A percentile compares a stretch with the other conserved stretches of the same genome.
These are phyloP conservation scores for Candida rishiriensis DNA, from an alignment of 805 yeast genomes.

Conservation along the genomic window DNA sequence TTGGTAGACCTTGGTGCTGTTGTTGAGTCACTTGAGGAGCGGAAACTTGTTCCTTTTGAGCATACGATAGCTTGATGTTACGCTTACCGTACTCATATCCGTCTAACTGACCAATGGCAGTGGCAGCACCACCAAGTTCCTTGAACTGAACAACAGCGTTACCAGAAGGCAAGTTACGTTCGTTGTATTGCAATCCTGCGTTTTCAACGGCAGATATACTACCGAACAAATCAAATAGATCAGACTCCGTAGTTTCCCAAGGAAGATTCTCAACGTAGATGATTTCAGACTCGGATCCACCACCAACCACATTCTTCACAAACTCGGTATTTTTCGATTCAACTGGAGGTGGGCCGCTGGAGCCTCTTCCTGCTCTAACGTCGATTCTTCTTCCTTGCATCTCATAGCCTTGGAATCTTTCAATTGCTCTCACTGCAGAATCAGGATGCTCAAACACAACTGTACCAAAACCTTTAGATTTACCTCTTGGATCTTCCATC, in stretches of 20 bases:
- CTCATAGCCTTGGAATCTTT: constrained; percentile 60
- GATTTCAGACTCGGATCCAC: constrained; percentile 55
- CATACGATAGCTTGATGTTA: constrained; percentile 64
- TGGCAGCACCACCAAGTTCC: constrained; percentile 60
- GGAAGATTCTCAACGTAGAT: constrained; percentile 80
- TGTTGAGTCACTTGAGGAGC: not conserved
- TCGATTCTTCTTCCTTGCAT: constrained; percentile 75
- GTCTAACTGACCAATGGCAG: constrained; percentile 70
- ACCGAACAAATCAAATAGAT: constrained; percentile 79
- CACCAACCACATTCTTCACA: constrained; percentile 59
- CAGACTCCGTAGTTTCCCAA: constrained; percentile 81
- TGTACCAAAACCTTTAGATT: constrained; percentile 83
- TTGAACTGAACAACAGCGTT: constrained; percentile 81
- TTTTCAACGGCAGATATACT: constrained; percentile 70
- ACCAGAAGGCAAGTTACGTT: constrained; percentile 69
- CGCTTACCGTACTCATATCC: constrained; percentile 84
- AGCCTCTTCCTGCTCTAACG: constrained; percentile 64
- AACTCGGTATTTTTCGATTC: constrained; percentile 45
- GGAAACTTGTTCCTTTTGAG: constrained; percentile 31
- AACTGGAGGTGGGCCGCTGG: constrained; percentile 10
- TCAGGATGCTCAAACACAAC: constrained; percentile 64
- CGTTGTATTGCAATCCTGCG: constrained; percentile 70
- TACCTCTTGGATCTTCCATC: constrained; percentile 58
- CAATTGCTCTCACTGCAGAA: constrained; percentile 70
- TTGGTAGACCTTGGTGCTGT: not conserved